Conservation (phyloP, 83 land plant genomes). For the Thuja plicata region DNA sequence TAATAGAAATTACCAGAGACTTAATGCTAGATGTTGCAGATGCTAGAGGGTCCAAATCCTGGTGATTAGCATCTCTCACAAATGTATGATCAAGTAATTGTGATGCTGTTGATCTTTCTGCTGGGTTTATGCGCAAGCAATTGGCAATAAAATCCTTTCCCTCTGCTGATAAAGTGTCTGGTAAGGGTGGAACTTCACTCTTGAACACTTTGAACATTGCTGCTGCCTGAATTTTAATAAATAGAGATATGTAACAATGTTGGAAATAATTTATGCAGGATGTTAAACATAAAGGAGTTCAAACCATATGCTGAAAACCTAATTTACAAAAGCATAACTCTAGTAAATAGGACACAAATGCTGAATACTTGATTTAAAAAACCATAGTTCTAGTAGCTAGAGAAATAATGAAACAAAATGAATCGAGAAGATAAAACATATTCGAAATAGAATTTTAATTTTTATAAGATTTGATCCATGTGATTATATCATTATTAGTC, state of each 20-base stretch:
- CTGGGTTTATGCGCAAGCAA: constrained; percentile 76
- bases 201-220: constrained; percentile 83
- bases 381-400: neutral
- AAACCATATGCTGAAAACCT: neutral
- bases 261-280: neutral
- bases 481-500: too few species aligned
- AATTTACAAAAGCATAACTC: neutral
- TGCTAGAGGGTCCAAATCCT: constrained; percentile 20
- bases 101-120: constrained; percentile 66
- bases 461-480: neutral
- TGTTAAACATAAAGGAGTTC: neutral
- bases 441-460: neutral
- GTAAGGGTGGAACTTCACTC: constrained; percentile 57
- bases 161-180: constrained; percentile 61
- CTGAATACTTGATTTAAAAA: constrained; percentile 1
- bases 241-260: neutral
- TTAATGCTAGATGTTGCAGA: constrained; percentile 1
- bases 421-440: neutral
- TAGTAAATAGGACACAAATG: neutral
- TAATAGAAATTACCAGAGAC: neutral
- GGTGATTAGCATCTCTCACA: constrained; percentile 23
- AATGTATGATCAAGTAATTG: constrained; percentile 72
- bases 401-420: neutral
- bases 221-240: constrained; percentile 48
- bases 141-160: constrained; percentile 58